Base-by-base conservation (phyloP, 352 stramenopile genomes). In the Phytophthora brassicae region DNA sequence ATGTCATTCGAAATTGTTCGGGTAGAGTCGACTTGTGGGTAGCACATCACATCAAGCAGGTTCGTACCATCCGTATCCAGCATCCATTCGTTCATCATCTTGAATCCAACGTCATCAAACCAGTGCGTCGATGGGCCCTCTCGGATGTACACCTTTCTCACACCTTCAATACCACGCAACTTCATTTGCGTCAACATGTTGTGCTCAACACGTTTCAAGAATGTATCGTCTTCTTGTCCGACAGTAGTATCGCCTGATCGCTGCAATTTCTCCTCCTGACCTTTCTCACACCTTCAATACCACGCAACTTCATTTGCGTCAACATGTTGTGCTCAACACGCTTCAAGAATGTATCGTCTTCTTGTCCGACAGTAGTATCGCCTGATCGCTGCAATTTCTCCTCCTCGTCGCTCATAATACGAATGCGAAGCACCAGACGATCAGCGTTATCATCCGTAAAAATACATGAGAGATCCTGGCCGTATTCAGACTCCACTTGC, bases 11-110 rank as follows among this genome's bases (percentile, higher is more conserved):
- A 98, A 65, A 98, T 97, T n/a, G 97, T 99, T 39, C 96, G 86
- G 9, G 91, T 97, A 2, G 89, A 82, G 71, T 99, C 98, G 9
- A 99, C 96, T 66, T 98, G 95, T 23, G 97, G 93, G 69, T 98
- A 94, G 48, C 91, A 97, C 60, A 99, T 88, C 11, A 99, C 95
- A 70, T 97, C 96, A 65, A 99, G 89, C 38, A 99, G 81, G 71
- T 99, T 99, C 41, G 96, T 98, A 33, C 98, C 98, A 79, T 99
- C 97, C 33, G 97, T 99, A 79, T 99, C 97, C 11, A 99, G 82
- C 56, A 99, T 94, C 92, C 94, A 99, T 77, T 99, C 97, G 47
- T 96, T 96, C 75, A 91, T 89, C 77, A 88, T 90, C 55, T 90
- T 94, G 70, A 99, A 99, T 22, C 97, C 97, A 56, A 91, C 92